phyloP scores from a whole-genome alignment of 257 asterid species.

The Primulina eburnea region DNA sequence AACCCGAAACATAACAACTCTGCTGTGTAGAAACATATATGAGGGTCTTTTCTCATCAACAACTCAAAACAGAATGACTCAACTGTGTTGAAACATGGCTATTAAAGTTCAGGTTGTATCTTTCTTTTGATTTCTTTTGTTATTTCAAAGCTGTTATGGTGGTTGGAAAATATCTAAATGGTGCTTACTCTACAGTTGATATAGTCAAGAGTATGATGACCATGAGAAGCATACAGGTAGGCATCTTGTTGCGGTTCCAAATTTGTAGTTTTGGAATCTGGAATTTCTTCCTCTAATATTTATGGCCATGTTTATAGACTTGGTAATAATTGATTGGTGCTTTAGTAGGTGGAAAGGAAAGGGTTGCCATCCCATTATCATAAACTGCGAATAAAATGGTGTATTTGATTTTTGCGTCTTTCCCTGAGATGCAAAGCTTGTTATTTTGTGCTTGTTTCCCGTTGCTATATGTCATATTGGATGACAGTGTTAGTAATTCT shows the following conservation, averaged over 20 bases:
- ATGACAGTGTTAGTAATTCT: background rate
- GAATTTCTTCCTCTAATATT: slow-evolving; percentile 6
- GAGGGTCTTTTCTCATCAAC: background rate
- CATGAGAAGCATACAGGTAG: background rate
- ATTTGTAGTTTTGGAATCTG: slow-evolving; percentile 9
- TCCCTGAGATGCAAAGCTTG: too few species aligned
- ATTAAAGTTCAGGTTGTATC: background rate
- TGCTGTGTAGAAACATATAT: slow-evolving; percentile 1
- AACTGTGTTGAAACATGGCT: slow-evolving; percentile 8
- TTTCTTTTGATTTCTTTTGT: slow-evolving; percentile 8
- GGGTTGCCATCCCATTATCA: too few species aligned
- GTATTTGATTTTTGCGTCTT: too few species aligned
- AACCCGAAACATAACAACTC: slow-evolving; percentile 7
- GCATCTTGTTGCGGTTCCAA: background rate
- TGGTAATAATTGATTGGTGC: background rate
- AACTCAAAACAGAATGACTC: slow-evolving; percentile 10
- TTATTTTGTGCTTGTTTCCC: too few species aligned
- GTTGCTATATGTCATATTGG: too few species aligned
- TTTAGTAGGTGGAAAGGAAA: too few species aligned
- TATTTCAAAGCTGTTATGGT: background rate
- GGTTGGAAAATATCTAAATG: slow-evolving; percentile 4
- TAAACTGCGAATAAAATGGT: too few species aligned
- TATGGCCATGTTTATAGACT: slow-evolving; percentile 5
- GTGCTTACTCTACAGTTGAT: background rate
- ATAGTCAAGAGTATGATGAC: slow-evolving; percentile 1